These are phyloP conservation scores for Stephania cephalantha DNA, from an alignment of 164 flowering plant species.

Conservation along the genomic window DNA sequence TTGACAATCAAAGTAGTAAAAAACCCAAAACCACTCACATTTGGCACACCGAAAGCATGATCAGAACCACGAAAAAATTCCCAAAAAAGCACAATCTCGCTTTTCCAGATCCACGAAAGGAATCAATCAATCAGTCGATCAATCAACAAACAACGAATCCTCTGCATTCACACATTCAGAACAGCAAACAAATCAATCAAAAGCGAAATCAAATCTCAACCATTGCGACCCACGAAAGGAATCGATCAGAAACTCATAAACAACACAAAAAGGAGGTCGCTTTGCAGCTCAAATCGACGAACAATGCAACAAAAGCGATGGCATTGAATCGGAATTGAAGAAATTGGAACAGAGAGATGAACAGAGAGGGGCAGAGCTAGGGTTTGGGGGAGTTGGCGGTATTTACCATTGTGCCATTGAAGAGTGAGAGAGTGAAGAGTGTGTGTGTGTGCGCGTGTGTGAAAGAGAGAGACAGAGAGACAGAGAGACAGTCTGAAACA, in stretches of 20 bases:
- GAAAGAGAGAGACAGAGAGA: too few species aligned
- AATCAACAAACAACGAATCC: neutral
- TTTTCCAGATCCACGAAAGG: slow-evolving; percentile 29
- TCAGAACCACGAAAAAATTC: slow-evolving; percentile 5
- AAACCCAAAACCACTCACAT: neutral
- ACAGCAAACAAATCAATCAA: neutral
- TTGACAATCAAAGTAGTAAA: neutral
- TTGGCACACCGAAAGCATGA: neutral
- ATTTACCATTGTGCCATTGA: slow-evolving; percentile 11
- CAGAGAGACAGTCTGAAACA: too few species aligned
- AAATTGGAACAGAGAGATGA: neutral
- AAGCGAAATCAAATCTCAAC: too few species aligned
- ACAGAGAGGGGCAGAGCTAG: neutral
- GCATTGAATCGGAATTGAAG: neutral
- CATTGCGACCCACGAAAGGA: too few species aligned
- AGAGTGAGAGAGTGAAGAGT: slow-evolving; percentile 7
- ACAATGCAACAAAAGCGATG: neutral
- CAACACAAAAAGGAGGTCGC: neutral
- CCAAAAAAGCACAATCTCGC: slow-evolving; percentile 9
- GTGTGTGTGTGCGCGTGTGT: neutral
- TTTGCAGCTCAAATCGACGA: neutral
- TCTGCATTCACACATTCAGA: neutral
- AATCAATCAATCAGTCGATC: slow-evolving; percentile 21
- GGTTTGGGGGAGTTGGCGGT: neutral
- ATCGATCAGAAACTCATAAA: too few species aligned